phyloP scores from a whole-genome alignment of 305 asterid genomes.

The Caryopteris hybrid region DNA sequence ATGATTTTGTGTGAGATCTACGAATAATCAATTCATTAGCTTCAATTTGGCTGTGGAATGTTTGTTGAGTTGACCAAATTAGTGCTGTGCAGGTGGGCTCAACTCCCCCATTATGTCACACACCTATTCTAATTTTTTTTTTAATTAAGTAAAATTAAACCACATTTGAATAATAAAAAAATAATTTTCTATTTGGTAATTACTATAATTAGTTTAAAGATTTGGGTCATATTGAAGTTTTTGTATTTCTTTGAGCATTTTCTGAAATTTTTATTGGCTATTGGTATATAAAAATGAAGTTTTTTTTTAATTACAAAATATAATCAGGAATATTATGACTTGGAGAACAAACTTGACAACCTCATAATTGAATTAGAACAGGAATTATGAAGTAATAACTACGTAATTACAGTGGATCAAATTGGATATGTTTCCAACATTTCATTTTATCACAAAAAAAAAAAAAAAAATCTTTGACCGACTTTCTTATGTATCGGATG shows the following conservation, averaged over 20 bases:
- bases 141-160: too few relatives aligned
- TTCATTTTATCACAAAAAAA: too few relatives aligned
- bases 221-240: neutral
- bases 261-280: neutral
- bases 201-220: neutral
- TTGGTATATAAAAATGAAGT: too few relatives aligned
- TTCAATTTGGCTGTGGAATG: conserved; percentile 22
- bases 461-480: too few relatives aligned
- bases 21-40: conserved; percentile 4
- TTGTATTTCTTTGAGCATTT: neutral
- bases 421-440: too few relatives aligned
- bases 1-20: conserved; percentile 11
- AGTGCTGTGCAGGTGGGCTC: conserved; percentile 13
- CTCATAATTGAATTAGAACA: too few relatives aligned
- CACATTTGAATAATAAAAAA: neutral
- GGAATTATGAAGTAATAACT: too few relatives aligned
- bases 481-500: too few relatives aligned
- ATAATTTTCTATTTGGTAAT: neutral
- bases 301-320: too few relatives aligned
- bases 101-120: neutral
- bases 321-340: neutral
- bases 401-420: too few relatives aligned
- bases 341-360: neutral
- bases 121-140: neutral
- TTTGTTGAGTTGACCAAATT: conserved; percentile 26